Percentiles rank a stretch among this genome's conserved stretches.
These are phyloP conservation scores for Quercus berberidifolia DNA, from an alignment of 306 rosid genomes.

Conservation along the genomic window DNA sequence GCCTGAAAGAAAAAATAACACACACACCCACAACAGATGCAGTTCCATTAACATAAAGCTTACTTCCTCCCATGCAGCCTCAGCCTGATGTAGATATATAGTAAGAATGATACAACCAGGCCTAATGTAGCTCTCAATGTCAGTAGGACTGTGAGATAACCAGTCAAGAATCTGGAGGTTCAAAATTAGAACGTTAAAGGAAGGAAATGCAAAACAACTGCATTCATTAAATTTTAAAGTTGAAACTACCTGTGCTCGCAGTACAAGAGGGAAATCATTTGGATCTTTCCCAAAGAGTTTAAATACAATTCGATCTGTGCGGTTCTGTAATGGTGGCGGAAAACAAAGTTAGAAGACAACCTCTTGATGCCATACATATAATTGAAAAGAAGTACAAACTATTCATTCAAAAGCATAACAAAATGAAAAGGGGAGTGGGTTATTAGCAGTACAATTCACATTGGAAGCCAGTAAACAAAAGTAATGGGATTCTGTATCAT, in stretches of 20 bases:
- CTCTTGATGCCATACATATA: slow-evolving; percentile 9
- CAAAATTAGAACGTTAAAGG: slow-evolving; percentile 20
- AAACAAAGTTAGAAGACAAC: slow-evolving; percentile 28
- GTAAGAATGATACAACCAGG: slow-evolving; percentile 92
- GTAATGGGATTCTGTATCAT: slow-evolving; percentile 2
- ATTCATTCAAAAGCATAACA: background rate
- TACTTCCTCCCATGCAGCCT: slow-evolving; percentile 79
- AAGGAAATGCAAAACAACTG: slow-evolving; percentile 18
- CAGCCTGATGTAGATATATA: slow-evolving; percentile 66
- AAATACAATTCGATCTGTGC: slow-evolving; percentile 50
- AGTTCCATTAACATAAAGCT: slow-evolving; percentile 21
- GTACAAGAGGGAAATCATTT: slow-evolving; percentile 40
- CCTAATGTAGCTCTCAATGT: slow-evolving; percentile 88
- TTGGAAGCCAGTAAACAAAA: background rate
- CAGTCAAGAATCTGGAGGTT: slow-evolving; percentile 72
- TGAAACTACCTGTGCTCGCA: slow-evolving; percentile 48
- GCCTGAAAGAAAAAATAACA: slow-evolving; percentile 6
- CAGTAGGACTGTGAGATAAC: slow-evolving; percentile 82
- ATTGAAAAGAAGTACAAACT: background rate
- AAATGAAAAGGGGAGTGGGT: background rate
- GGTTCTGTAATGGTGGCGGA: slow-evolving; percentile 33
- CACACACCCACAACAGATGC: slow-evolving; percentile 3
- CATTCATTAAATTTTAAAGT: slow-evolving; percentile 5
- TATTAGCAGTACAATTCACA: background rate
- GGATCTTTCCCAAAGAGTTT: slow-evolving; percentile 61